Evolutionary conservation across 441 rosid species (phyloP).

Genomic region (Aquilaria agallochum): DNA sequence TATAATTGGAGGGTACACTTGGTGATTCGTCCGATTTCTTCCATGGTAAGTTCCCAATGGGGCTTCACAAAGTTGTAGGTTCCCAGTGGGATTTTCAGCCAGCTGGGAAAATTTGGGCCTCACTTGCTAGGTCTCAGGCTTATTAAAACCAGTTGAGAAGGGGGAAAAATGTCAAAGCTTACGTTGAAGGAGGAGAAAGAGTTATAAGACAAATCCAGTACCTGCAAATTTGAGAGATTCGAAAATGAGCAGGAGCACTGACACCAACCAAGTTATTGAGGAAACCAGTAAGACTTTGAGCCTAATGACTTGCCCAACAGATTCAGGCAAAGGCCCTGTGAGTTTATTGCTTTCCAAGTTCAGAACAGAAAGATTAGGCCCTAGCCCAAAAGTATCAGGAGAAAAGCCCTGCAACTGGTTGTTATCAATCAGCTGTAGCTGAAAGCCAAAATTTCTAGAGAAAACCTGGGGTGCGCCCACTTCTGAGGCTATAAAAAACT

Average conservation of each 20-base stretch:
- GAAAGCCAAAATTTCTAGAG: conserved; percentile 14
- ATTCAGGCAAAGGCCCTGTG: conserved; percentile 14
- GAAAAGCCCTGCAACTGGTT: conserved; percentile 15
- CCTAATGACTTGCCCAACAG: conserved; percentile 16
- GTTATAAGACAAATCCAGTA: conserved; percentile 14
- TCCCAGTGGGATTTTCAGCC: conserved; percentile 17
- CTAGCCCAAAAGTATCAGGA: conserved; percentile 8
- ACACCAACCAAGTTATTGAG: conserved; percentile 14
- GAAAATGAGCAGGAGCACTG: conserved; percentile 18
- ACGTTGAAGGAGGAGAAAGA: conserved; percentile 5
- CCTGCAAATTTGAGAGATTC: conserved; percentile 12
- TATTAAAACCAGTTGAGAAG: conserved; percentile 5
- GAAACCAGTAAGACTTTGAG: conserved; percentile 15
- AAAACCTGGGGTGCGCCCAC: conserved; percentile 9
- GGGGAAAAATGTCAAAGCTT: conserved; percentile 9
- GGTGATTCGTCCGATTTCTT: conserved; percentile 1
- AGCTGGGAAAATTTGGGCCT: conserved; percentile 20
- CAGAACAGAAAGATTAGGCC: background rate
- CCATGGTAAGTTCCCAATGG: conserved; percentile 11
- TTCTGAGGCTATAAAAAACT: background rate
- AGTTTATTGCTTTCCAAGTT: conserved; percentile 5
- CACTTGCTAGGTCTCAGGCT: background rate
- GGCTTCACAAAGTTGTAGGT: conserved; percentile 20
- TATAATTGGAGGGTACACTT: background rate
- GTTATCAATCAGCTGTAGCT: background rate